Conservation (phyloP, 192 early-diverging fungal species). For the Fimicolochytrium jonesii region DNA sequence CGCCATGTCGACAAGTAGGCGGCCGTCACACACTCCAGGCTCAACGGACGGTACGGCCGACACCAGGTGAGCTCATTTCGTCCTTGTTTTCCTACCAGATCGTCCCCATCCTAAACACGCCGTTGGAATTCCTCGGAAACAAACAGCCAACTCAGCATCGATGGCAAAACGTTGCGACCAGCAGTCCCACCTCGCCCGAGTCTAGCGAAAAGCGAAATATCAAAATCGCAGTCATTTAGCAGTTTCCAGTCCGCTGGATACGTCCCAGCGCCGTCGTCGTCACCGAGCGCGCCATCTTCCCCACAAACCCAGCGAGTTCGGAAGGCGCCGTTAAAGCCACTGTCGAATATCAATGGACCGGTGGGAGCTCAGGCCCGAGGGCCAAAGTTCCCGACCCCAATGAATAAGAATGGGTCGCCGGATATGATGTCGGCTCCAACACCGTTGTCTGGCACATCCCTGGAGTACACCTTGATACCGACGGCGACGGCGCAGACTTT, state of each 20-base stretch:
- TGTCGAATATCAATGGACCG: neutral
- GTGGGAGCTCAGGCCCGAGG: neutral
- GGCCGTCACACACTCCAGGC: no score
- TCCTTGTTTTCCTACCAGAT: no score
- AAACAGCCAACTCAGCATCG: no score
- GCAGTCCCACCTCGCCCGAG: constrained; percentile 23
- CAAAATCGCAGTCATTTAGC: constrained; percentile 13
- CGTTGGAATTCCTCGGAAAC: no score
- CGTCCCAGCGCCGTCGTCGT: constrained; percentile 8
- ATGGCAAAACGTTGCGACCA: constrained; percentile 12
- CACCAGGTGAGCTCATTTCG: no score
- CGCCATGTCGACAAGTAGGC: no score
- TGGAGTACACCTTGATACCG: constrained; percentile 25
- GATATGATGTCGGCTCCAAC: neutral
- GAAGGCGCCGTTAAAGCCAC: constrained; percentile 14
- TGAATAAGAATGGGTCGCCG: constrained; percentile 12
- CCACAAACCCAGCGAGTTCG: constrained; percentile 14
- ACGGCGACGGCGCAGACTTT: constrained; percentile 24
- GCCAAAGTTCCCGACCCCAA: constrained; percentile 27
- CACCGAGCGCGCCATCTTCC: constrained; percentile 19
- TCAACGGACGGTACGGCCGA: no score
- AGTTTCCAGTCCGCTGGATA: constrained; percentile 6
- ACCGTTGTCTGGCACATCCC: constrained; percentile 13
- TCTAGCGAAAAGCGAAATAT: constrained; percentile 18
- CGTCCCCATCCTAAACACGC: no score